A percentile compares a stretch with the other conserved stretches of the same genome.
Evolutionary conservation across 345 rosid species (phyloP).

Genomic region (Aquilaria sinensis): DNA sequence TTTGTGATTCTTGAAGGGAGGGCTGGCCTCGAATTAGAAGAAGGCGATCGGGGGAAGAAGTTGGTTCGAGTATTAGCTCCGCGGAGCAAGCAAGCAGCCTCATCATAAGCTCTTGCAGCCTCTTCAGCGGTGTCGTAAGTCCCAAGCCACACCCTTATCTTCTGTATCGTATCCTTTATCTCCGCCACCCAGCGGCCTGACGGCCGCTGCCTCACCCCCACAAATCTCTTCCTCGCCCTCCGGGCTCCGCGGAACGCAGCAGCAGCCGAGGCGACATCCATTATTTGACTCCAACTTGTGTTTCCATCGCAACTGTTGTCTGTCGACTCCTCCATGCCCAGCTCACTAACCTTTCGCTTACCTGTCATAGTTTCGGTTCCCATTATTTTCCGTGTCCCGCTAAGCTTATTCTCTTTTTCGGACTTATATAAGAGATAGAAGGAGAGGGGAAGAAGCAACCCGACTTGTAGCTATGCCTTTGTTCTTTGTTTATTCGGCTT

Average conservation of each 20-base stretch:
- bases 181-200: conserved; percentile 50
- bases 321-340: conserved; percentile 1
- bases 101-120: conserved; percentile 52
- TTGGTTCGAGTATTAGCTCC: conserved; percentile 48
- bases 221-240: conserved; percentile 30
- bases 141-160: conserved; percentile 50
- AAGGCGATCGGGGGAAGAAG: conserved; percentile 30
- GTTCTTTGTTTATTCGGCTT: conserved; percentile 7
- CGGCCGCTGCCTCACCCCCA: conserved; percentile 45
- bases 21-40: conserved; percentile 24
- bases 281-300: conserved; percentile 19
- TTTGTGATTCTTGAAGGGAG: conserved; percentile 38
- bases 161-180: conserved; percentile 46
- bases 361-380: too few relatives aligned
- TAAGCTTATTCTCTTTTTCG: too few relatives aligned
- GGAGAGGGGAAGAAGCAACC: too few relatives aligned
- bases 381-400: too few relatives aligned
- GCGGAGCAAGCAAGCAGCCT: conserved; percentile 48
- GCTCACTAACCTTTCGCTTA: too few relatives aligned
- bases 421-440: too few relatives aligned
- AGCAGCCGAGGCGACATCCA: conserved; percentile 22
- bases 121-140: conserved; percentile 46
- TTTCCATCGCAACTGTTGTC: background rate
- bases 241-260: conserved; percentile 18
- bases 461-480: too few relatives aligned